These are phyloP conservation scores for Plasmodium fragile DNA, from an alignment of 169 alveolate species.

Conservation along the genomic window DNA sequence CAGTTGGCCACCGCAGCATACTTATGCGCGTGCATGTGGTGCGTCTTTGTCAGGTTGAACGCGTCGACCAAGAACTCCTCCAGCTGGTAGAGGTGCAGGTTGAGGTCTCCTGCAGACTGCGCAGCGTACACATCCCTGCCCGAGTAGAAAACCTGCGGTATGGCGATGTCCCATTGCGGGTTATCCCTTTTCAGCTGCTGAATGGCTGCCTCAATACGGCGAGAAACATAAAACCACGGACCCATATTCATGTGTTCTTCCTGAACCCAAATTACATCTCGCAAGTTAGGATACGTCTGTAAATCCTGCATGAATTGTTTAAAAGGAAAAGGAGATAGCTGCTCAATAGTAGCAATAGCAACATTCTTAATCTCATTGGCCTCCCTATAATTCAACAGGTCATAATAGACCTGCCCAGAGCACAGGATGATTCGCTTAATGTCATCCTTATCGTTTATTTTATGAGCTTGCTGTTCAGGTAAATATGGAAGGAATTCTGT, in stretches of 20 bases:
- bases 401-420: constrained; percentile 94
- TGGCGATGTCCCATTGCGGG: constrained; percentile 48
- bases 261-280: constrained; percentile 91
- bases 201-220: constrained; percentile 80
- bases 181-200: constrained; percentile 72
- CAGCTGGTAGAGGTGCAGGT: constrained; percentile 62
- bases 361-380: constrained; percentile 78
- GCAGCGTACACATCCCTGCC: constrained; percentile 82
- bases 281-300: constrained; percentile 78
- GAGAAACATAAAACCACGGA: constrained; percentile 85
- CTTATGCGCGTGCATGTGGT: constrained; percentile 78
- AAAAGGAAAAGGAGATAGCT: constrained; percentile 93
- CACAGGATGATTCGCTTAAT: constrained; percentile 88
- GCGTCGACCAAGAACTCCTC: constrained; percentile 80
- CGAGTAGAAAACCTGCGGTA: constrained; percentile 72
- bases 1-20: not conserved
- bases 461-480: constrained; percentile 81
- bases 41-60: constrained; percentile 56
- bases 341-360: constrained; percentile 91
- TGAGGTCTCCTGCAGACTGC: constrained; percentile 79
- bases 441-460: constrained; percentile 55
- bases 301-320: constrained; percentile 81
- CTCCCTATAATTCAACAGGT: constrained; percentile 83
- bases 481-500: constrained; percentile 80
- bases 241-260: constrained; percentile 96